These are phyloP conservation scores for Vitellaria paradoxa DNA, from an alignment of 179 eudicot species.

Conservation along the genomic window DNA sequence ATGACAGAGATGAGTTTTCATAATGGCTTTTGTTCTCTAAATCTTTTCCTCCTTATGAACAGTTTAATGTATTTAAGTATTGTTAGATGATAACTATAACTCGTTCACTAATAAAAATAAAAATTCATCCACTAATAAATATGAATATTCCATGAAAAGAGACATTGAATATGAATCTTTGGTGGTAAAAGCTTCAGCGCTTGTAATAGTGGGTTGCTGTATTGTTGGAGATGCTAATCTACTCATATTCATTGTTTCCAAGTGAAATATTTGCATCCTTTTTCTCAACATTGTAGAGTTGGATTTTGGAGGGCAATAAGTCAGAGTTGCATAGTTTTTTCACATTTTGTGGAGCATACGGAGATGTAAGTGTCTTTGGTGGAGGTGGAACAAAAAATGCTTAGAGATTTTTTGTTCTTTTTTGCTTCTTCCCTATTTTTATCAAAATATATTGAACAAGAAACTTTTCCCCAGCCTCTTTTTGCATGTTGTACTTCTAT, in stretches of 20 bases:
- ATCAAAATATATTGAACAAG: background rate
- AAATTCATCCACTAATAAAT: background rate
- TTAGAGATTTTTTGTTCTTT: background rate
- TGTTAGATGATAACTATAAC: background rate
- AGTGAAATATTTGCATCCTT: background rate
- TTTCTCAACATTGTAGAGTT: background rate
- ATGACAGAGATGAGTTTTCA: background rate
- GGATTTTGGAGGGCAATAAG: too few species aligned
- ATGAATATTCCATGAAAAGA: too few species aligned
- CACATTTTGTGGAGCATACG: too few species aligned
- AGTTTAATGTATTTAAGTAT: background rate
- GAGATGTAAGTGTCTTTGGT: too few species aligned
- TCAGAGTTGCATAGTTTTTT: too few species aligned
- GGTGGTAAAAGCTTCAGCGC: background rate
- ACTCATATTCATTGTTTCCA: background rate
- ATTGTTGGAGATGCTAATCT: slow-evolving; percentile 10
- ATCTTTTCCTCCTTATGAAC: background rate
- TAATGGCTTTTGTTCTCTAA: background rate
- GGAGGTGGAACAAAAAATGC: too few species aligned
- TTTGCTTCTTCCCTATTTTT: background rate
- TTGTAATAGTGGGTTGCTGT: background rate
- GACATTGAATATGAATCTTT: background rate
- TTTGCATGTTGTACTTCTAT: background rate
- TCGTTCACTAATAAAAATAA: background rate
- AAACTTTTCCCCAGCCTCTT: background rate